Base-by-base conservation (phyloP, 441 rosid species). In the Kokia cookei region DNA sequence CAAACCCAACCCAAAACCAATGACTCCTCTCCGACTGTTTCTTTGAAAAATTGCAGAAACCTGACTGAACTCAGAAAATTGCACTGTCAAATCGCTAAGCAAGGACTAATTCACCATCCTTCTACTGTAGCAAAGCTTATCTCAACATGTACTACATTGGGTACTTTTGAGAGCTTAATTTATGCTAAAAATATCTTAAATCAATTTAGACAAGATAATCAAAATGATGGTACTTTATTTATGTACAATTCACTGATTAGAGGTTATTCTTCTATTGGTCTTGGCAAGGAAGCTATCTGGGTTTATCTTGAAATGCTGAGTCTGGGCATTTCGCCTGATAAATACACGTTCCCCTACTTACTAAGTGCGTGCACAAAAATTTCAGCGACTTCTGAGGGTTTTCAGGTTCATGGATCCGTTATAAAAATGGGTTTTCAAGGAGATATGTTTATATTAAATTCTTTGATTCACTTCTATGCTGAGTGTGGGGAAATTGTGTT, bases 191-290 rank as follows among this genome's bases (percentile, higher is more conserved):
- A 82, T 17, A 76, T 83, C 50, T 84, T 91, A 5, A 84, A 88
- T 50, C 32, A 71, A 66, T 87, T 81, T 45, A 71, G 71, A 2
- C 78, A 73, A 6, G 85, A 86, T 54, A 77, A 75, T 73, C 80
- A 76, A 54, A 73, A 76, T 17, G 70, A 22, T n/a, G 80, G 85
- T 50, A 80, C 89, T 77, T 80, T 82, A 82, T 88, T 76, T 76
- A 78, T 84, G 85, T 87, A 82, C 82, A 91, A 88, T 79, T 82
- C 90, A 47, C 78, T 88, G 84, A 89, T 89, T 48, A 83, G 90
- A 79, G 88, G 93, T 7, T 90, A 78, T 51, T 79, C 91, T 50
- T 77, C 81, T 59, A 19, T 72, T 74, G 91, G 87, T 59, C 74
- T 78, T 40, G 83, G 87, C 26, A 75, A 84, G 0, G 84, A 81